Evolutionary conservation across 768 basidiomycete species (phyloP).

Genomic region (Omphalotus guepiniiformis): DNA sequence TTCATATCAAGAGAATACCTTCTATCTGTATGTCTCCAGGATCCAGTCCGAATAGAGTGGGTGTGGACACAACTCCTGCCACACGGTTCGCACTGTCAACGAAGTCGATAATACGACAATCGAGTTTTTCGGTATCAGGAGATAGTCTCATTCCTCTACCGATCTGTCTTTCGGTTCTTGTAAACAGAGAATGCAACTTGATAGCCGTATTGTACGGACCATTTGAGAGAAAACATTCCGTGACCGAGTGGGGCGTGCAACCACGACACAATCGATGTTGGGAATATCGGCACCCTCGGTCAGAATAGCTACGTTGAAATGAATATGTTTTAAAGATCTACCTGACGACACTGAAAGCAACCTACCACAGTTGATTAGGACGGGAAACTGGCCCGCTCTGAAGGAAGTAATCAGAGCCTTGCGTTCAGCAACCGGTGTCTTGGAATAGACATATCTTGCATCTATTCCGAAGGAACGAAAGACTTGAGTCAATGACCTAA

Average conservation of each 20-base stretch:
- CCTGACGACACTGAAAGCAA: constrained; percentile 1
- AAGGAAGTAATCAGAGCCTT: constrained; percentile 63
- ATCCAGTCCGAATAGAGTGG: constrained; percentile 83
- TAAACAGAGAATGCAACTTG: background rate
- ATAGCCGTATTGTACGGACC: constrained; percentile 40
- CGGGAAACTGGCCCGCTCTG: constrained; percentile 69
- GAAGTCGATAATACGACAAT: constrained; percentile 90
- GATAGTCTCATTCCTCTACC: constrained; percentile 90
- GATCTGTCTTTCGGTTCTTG: constrained; percentile 47
- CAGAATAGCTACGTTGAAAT: constrained; percentile 56
- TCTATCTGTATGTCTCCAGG: constrained; percentile 61
- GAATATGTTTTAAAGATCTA: background rate
- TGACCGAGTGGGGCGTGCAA: constrained; percentile 87
- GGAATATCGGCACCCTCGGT: constrained; percentile 96
- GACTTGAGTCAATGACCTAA: constrained; percentile 62
- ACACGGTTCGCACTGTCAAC: constrained; percentile 73
- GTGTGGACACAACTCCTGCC: constrained; percentile 68
- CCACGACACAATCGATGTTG: constrained; percentile 85
- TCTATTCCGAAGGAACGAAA: constrained; percentile 79
- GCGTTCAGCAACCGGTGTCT: constrained; percentile 62
- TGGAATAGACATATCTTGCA: constrained; percentile 74
- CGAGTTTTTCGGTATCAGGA: constrained; percentile 69
- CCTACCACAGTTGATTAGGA: constrained; percentile 85
- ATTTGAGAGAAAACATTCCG: constrained; percentile 90
- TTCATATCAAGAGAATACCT: constrained; percentile 33